Evolutionary conservation across 2,329 filamentous ascomycete species (phyloP).

Genomic region (Phaeosphaeriaceae sp.): DNA sequence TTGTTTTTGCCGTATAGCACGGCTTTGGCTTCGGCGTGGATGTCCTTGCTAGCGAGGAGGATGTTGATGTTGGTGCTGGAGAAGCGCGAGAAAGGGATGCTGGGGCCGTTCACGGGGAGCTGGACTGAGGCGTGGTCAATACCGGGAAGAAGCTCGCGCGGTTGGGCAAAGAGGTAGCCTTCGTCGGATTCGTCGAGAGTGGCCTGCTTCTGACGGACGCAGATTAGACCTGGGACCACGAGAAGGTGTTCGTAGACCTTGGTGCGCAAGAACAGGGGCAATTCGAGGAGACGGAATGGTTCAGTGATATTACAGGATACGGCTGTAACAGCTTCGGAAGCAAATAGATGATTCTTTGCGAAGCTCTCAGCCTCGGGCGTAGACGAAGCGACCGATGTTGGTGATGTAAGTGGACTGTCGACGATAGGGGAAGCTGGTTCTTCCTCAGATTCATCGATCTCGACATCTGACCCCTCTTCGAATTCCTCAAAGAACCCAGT

Average conservation of each 20-base stretch:
- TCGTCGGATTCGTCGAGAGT: slow-evolving; percentile 16
- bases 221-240: slow-evolving; percentile 30
- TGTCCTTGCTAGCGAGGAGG: slow-evolving; percentile 44
- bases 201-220: slow-evolving; percentile 35
- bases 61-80: slow-evolving; percentile 31
- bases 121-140: slow-evolving; percentile 30
- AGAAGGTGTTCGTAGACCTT: slow-evolving; percentile 31
- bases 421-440: slow-evolving; percentile 1
- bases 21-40: slow-evolving; percentile 50
- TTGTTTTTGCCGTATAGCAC: slow-evolving; percentile 51
- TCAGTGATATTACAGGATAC: not conserved
- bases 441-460: slow-evolving; percentile 5
- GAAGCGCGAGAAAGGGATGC: slow-evolving; percentile 23
- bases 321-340: slow-evolving; percentile 1
- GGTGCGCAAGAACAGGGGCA: slow-evolving; percentile 29
- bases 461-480: slow-evolving; percentile 13
- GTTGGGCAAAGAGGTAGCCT: slow-evolving; percentile 24
- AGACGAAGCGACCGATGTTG: not conserved
- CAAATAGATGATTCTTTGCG: slow-evolving; percentile 5
- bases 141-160: slow-evolving; percentile 28
- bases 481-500: slow-evolving; percentile 13
- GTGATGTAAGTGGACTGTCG: slow-evolving; percentile 1
- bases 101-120: slow-evolving; percentile 17
- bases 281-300: slow-evolving; percentile 26
- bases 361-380: not conserved